Evolutionary conservation across 129 eudicot species (phyloP), one percentile per base, ranked within the genome.

Genomic region (Rutidosis leptorrhynchoides): DNA sequence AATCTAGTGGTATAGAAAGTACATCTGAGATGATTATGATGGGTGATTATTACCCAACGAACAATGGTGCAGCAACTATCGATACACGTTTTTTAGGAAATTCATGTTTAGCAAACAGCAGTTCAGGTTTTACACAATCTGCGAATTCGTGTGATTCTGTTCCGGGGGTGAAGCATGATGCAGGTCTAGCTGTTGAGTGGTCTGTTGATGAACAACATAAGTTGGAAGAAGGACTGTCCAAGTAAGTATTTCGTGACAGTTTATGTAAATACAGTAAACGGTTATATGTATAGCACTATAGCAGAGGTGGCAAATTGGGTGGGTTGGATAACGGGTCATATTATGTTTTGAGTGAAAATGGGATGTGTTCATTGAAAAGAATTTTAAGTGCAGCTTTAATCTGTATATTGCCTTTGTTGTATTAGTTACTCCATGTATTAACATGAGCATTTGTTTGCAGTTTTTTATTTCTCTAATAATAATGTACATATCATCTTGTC

Each of bases 161-260:
- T 58, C 78, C 84, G 1, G 95, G 90, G 72, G 70, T 87, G 55
- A 91, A 85, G 75, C 88, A 81, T 35, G 94, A 87, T 43, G 71
- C 86, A 15, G 96, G 94, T 16, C 67, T 83, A 37, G 88, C 85
- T 15, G 96, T 78, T 0, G 96, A 91, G 80, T 91, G 97, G 97
- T 80, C 96, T 28, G 78, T 74, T 51, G 94, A 85, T 53, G 97
- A 91, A 67, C 96, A 91, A 77, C 83, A 68, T 82, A 84, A 71
- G 72, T 70, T 91, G 83, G 90, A 91, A 67, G 97, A 91, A 83
- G 97, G 96, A 35, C 90, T 91, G 74, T 74, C 76, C 83, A 87
- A 74, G 97, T 87, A 76, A 67, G 94, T 87, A 0, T 68, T 60
- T 59, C 72, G 22, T 57, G 78, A 68, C 64, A 53, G 58, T 29